Base-by-base conservation (phyloP, 2,329 filamentous ascomycete genomes). In the Aspergillus phoenicis region DNA sequence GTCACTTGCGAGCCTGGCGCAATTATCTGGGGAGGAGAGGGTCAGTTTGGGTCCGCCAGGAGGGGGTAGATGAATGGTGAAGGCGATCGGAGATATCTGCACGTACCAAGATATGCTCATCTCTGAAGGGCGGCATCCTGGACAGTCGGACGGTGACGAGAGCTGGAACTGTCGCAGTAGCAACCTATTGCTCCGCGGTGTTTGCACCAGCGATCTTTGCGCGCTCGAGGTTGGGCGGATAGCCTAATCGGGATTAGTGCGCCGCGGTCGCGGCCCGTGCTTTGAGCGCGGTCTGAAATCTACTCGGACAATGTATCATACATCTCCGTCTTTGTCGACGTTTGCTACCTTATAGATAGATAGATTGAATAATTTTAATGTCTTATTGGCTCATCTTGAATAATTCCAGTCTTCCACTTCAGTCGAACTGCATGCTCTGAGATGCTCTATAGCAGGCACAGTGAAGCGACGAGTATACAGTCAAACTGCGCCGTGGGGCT, bases 1-100 rank as follows among this genome's bases (percentile, higher is more conserved):
- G 93, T 97, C 66, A 89, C 94, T 78, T 90, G 89, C 75, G 93
- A 97, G 73, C 93, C 93, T 56, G 83, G 83, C 70, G 81, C 81
- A 73, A 85, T 82, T 67, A 82, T 76, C 80, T 82, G 59, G n/a
- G 59, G 57, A 15, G 11, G 57, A 48, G 24, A 28, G 10, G 45
- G 48, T 62, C 53, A 63, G 64, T 51, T 47, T 8, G n/a, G 20
- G 13, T 24, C 15, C 24, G 49, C 57, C 53, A 59, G 10, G 41
- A 48, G 15, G 59, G 43, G 17, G 7, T 5, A 33, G 24, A 8
- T 24, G 11, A 55, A 62, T 38, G 13, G 11, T 6, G 20, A n/a
- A 51, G 39, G 15, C 38, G 10, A 17, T 41, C 11, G 22, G 36
- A 69, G n/a, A n/a, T 2, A 30, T 33, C 11, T 10, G 13, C 22